Evolutionary conservation across 345 rosid species (phyloP), one percentile per base, ranked within the genome.

Genomic region (Litchi chinensis): DNA sequence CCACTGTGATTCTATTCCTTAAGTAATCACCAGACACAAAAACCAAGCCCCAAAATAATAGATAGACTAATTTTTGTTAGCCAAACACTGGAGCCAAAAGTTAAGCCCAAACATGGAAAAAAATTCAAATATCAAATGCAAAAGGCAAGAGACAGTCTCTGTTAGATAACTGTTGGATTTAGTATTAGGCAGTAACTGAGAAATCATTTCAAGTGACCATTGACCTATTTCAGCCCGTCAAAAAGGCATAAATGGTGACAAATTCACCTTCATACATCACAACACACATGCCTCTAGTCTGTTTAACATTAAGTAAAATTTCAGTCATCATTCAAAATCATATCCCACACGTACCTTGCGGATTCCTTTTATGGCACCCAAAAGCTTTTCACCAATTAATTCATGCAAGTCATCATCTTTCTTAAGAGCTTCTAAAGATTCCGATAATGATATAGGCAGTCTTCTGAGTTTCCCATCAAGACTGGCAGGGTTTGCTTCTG

Each of bases 311-410:
- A 16, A 22, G 63, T 32, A 50, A 52, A 59, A 37, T 39, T 57
- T 5, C 19, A 63, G 77, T 39, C 32, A 44, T 69, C 70, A 65
- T 16, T 72, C 43, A 59, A 70, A 73, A 50, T 28, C 10, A 68
- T 67, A 37, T 43, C 21, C 32, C 28, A 28, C 43, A 59, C 74
- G 26, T 86, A 94, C 98, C 97, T 96, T 96, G 68, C 98, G 95
- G 50, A 96, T 85, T 74, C 90, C 98, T 78, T 81, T 91, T 60
- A 96, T 86, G 66, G 93, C 97, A 39, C 84, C 88, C 82, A 90
- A 40, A 83, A 94, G 92, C 85, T 91, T 91, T 82, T 88, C 82
- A 19, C 99, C 98, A 10, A 96, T 81, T 43, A 93, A 50, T 28
- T 91, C 91, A 40, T 83, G 90, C 76, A 94, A 75, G 21, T 87